These are phyloP conservation scores for Suillus subaureus DNA, from an alignment of 768 basidiomycete genomes.

Conservation along the genomic window DNA sequence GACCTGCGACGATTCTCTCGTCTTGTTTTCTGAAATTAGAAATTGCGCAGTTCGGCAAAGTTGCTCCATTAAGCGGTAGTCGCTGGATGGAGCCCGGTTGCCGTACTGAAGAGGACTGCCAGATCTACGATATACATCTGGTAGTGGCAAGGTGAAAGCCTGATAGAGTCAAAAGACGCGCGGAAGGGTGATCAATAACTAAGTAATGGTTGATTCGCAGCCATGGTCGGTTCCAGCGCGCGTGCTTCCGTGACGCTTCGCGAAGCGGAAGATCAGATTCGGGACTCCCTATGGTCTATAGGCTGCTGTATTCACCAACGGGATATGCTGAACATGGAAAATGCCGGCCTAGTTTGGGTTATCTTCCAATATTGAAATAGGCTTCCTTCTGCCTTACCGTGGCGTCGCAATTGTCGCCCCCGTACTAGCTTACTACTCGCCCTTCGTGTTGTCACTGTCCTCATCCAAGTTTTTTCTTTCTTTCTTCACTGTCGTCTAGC, in stretches of 20 bases:
- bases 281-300: neutral
- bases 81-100: neutral
- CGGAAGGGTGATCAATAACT: neutral
- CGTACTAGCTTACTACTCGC: neutral
- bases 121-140: constrained; percentile 1
- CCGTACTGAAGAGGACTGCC: neutral
- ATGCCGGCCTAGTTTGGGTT: constrained; percentile 12
- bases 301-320: neutral
- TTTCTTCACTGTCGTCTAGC: constrained; percentile 13
- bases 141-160: neutral
- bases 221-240: neutral
- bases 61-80: neutral
- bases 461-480: constrained; percentile 15
- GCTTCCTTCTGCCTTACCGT: constrained; percentile 27
- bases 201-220: constrained; percentile 6
- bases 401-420: constrained; percentile 6
- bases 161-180: neutral
- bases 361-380: constrained; percentile 25
- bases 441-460: neutral
- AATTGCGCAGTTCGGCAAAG: neutral
- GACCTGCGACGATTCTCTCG: neutral
- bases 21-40: constrained; percentile 4
- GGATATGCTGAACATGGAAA: neutral
- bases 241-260: constrained; percentile 1
- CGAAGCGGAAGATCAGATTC: neutral